Evolutionary conservation across 164 flowering plant genomes (phyloP), one percentile per base, ranked within the genome.

Genomic region (Aristolochia californica): DNA sequence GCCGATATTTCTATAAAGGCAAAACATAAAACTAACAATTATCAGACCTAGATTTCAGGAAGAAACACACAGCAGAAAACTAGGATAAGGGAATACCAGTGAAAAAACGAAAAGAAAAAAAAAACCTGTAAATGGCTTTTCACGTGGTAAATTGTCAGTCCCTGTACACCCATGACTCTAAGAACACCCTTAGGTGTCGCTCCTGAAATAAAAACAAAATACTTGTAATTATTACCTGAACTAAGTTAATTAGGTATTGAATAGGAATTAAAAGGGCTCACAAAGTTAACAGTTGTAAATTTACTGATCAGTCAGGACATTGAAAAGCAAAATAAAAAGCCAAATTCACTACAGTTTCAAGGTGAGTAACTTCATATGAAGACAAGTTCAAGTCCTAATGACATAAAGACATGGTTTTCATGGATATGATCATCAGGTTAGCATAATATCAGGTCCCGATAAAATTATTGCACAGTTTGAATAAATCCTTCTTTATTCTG

Each of bases 141-240:
- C 55, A 83, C 85, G 67, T 83, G 88, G 70, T 81, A 83, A 62
- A 83, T 83, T 18, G 88, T 83, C 24, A 83, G 77, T 30, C 88
- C 88, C 53, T 85, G 77, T 50, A 83, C 85, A 50, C 88, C 84
- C 88, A 83, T 83, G 68, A 81, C 82, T 62, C 84, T 74, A 16
- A 83, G 63, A 67, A 83, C 85, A 60, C 88, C 88, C 73, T 83
- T 83, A 25, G 88, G 88, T 43, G 88, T 83, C 49, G 88, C 88
- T 65, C 85, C 88, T 81, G 68, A 66, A 71, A 60, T 25, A 7
- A 58, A 64, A 24, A 43, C 23, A 21, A 47, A 18, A 40, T n/a
- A 25, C 55, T 22, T 22, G 22, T 22, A 48, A 16, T n/a, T 25
- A 52, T 14, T 11, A 47, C 24, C 24, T 52, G 51, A 48, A 18